Base-by-base conservation (phyloP, 768 basidiomycete genomes). In the Lactarius tabidus region DNA sequence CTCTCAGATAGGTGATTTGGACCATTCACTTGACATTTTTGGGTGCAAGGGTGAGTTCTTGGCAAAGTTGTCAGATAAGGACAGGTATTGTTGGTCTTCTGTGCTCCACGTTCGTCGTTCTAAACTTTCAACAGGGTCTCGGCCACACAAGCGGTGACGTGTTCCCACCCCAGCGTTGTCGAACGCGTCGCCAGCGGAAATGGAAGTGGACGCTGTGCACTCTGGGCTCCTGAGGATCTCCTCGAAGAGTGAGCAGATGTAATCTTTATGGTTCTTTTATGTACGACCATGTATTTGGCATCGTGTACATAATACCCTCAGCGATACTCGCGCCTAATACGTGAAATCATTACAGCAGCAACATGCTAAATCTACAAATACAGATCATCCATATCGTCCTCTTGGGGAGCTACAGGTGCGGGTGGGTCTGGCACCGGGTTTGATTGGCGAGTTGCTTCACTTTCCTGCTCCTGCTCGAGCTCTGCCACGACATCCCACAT, bases 121-220 rank as follows among this genome's bases (percentile, higher is more conserved):
- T 63, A 60, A 33, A n/a, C 23, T 10, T 39, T 35, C 35, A 17
- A 28, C 67, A 92, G 89, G 68, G 87, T 93, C 65, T 84, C 88
- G 26, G 91, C 92, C 1, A 87, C 88, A 5, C 92, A 93, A 75
- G 91, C 92, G n/a, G 92, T 93, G n/a, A 91, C 92, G 9, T 90
- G 88, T 70, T 91, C 89, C 17, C 92, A 93, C 73, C 91, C 92
- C 0, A 86, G 72, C 62, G 76, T 90, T 26, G 79, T 90, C 2
- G 90, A 90, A 70, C 82, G 92, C 31, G 88, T 81, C 28, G 91
- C 82, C 4, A 90, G 84, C 53, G 92, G 91, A 26, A 93, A 91
- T 71, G 92, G 74, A 1, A 89, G 85, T 65, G 92, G 92, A 31
- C 81, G 89, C 60, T 93, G 91, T 72, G 83, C 90, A 15, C 75